Evolutionary conservation across 2,329 filamentous ascomycete species (phyloP).

Genomic region (Pestalotiopsis sp.): DNA sequence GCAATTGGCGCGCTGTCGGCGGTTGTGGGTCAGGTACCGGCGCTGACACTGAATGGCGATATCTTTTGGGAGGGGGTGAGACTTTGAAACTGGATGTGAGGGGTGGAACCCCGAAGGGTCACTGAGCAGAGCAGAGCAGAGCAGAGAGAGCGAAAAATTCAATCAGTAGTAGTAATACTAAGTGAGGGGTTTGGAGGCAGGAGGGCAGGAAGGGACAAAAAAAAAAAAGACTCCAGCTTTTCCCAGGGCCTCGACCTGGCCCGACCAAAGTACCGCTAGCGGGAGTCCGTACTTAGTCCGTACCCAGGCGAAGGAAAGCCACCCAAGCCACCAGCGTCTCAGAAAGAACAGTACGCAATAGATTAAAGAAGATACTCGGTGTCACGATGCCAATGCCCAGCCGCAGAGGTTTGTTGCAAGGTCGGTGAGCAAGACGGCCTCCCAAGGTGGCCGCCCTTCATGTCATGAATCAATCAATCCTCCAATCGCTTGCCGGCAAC

Average conservation of each 20-base stretch:
- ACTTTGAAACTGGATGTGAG: constrained; percentile 8
- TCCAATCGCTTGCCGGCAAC: constrained; percentile 7
- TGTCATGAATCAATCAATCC: neutral
- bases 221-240: neutral
- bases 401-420: constrained; percentile 24
- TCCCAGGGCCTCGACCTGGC: neutral
- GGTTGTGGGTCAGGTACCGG: constrained; percentile 1
- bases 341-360: constrained; percentile 27
- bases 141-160: neutral
- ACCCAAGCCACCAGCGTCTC: constrained; percentile 33
- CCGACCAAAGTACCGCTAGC: constrained; percentile 10
- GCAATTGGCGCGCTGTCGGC: constrained; percentile 8
- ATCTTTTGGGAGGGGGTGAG: neutral
- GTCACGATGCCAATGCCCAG: constrained; percentile 31
- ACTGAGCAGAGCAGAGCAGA: neutral
- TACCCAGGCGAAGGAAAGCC: constrained; percentile 28
- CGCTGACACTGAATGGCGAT: neutral
- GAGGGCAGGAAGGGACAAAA: neutral
- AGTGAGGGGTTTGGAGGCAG: neutral
- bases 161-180: no score
- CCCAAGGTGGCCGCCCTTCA: neutral
- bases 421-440: constrained; percentile 15
- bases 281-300: constrained; percentile 21
- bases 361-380: constrained; percentile 31
- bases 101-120: neutral